Base-by-base conservation (phyloP, 2,329 filamentous ascomycete genomes). In the Nannizzia gypsea region DNA sequence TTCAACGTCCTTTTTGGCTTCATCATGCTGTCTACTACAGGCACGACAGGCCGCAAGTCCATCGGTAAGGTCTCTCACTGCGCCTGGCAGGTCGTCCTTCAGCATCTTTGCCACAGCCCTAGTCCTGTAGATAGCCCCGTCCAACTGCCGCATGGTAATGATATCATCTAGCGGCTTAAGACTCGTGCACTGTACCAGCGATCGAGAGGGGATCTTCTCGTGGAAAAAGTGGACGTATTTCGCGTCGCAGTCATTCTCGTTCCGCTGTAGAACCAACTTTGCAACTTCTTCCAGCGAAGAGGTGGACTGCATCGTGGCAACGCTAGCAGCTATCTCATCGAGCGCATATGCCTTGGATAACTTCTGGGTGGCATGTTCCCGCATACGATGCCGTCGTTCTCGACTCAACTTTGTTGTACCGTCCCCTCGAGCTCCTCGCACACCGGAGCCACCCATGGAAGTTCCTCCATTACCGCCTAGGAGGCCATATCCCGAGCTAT, bases 141-240 rank as follows among this genome's bases (percentile, higher is more conserved):
- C 85, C 50, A 77, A 78, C 1, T 87, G 83, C 20, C 81, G 74
- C 44, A 83, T 80, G 11, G 77, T 74, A 61, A 91, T 85, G 60
- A 92, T 83, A 40, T 88, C 81, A 68, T 85, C 78, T 64, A 95
- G 72, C 3, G 84, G 79, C 58, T 81, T 75, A 60, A 91, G 72
- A 63, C 82, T 85, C 6, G 88, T 91, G 66, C 81, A 85, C 67
- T 89, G 83, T 38, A 84, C 86, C 70, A 93, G 76, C 69, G 87
- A 84, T 46, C 86, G 77, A 44, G 84, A 87, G 1, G 88, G 87
- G 26, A 93, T 91, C 80, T 92, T 93, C 73, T 95, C 88, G 73
- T 92, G 88, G 72, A 95, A 95, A 74, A 92, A 93, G 70, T 93
- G 87, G n/a, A 93, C 89, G 69, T 93, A 93, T 71, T 86, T 87